Base-by-base conservation (phyloP, 805 yeast genomes). In the Kodamaea fukazawae region DNA sequence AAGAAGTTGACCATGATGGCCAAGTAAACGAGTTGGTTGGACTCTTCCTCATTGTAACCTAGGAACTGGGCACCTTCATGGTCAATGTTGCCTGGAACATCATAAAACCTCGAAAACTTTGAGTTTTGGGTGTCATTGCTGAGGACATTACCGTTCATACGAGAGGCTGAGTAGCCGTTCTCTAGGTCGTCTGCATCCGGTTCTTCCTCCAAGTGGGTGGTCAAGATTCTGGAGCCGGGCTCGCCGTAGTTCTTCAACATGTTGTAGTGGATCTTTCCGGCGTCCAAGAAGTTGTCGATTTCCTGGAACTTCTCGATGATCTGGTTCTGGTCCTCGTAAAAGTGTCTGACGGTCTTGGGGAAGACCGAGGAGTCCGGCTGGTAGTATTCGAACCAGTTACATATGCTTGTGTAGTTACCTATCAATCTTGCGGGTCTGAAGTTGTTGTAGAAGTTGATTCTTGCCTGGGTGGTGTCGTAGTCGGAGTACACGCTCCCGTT, bases 1-100 rank as follows among this genome's bases (percentile, higher is more conserved):
- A 68, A 57, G 50, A 84, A 79, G 47, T 84, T 85, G 30, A 83
- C 73, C 50, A 75, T 55, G 40, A 85, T 83, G 33, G 90, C 89
- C 34, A 73, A 50, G 43, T 65, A 62, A 7, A 82, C 79, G n/a
- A 72, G 63, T 4, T 60, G 48, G 7, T 65, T 48, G 38, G 70
- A 67, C 18, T 65, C 64, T 37, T 70, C 76, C 32, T 61, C 63
- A 40, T 73, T 66, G 43, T 65, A 68, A 0, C 79, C 81, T 36
- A 80, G 61, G 25, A 78, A 60, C 35, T 67, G 71, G n/a, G 78
- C 78, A 14, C 79, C 77, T 39, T 80, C 86, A 31, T 63, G 55
- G 43, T 75, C 81, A 26, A 82, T 64, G 48, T 81, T 72, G 1
- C 81, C 88, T 0, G 88, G 88, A 4, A 74, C 76, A 3, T 71